A percentile compares a stretch with the other conserved stretches of the same genome.
These are phyloP conservation scores for Physcia stellaris DNA, from an alignment of 495 filamentous ascomycete genomes.

Conservation along the genomic window DNA sequence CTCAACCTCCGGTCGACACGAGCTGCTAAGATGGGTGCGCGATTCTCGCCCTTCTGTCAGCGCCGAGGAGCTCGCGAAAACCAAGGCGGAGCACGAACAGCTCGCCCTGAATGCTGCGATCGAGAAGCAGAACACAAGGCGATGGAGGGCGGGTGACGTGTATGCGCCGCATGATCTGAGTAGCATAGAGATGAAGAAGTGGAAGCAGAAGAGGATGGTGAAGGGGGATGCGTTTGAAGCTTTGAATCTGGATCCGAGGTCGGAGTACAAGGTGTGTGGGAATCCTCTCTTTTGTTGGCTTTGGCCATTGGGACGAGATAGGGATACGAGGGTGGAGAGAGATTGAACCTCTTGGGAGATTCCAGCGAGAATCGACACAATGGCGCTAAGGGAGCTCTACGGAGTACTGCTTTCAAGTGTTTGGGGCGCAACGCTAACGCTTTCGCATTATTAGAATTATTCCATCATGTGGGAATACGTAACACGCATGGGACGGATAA, in stretches of 20 bases:
- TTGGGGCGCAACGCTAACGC: neutral
- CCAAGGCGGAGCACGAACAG: neutral
- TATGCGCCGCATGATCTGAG: constrained; percentile 85
- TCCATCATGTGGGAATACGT: constrained; percentile 83
- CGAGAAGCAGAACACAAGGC: constrained; percentile 21
- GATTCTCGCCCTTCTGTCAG: too few relatives aligned
- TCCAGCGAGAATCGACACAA: too few relatives aligned
- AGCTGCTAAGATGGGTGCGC: too few relatives aligned
- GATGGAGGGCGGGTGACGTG: constrained; percentile 63
- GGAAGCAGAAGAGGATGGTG: constrained; percentile 34
- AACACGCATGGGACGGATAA: constrained; percentile 74
- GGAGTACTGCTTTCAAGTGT: too few relatives aligned
- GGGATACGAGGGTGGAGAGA: neutral
- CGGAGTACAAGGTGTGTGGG: constrained; percentile 64
- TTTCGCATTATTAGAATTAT: constrained; percentile 58
- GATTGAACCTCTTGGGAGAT: too few relatives aligned
- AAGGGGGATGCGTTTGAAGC: constrained; percentile 59
- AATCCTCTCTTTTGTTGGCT: too few relatives aligned
- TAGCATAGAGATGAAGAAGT: constrained; percentile 57
- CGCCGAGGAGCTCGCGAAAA: neutral
- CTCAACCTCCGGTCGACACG: constrained; percentile 6
- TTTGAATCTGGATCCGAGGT: constrained; percentile 65
- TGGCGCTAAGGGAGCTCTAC: too few relatives aligned
- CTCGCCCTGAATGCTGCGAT: neutral
- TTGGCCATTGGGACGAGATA: too few relatives aligned